Conservation (phyloP, 768 basidiomycete species). For the Mycena sanguinolenta region DNA sequence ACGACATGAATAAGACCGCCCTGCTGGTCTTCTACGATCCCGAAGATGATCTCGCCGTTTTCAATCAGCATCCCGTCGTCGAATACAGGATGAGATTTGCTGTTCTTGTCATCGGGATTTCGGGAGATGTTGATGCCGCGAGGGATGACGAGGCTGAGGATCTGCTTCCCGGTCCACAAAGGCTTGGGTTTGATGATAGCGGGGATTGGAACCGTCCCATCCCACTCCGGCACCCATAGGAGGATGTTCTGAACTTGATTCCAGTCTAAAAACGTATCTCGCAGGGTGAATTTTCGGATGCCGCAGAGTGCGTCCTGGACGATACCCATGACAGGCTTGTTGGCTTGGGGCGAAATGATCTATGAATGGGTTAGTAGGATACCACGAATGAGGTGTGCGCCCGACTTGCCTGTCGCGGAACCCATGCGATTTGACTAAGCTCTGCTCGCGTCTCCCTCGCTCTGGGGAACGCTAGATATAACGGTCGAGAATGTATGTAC, state of each 20-base stretch:
- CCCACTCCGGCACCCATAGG: slow-evolving; percentile 98
- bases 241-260: slow-evolving; percentile 96
- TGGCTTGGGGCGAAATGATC: slow-evolving; percentile 99
- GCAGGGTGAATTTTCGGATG: slow-evolving; percentile 95
- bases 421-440: slow-evolving; percentile 97
- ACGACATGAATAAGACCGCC: slow-evolving; percentile 97
- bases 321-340: slow-evolving; percentile 99
- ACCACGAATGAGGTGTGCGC: not conserved
- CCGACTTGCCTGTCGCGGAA: slow-evolving; percentile 85
- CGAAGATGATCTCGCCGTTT: slow-evolving; percentile 95
- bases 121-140: too few species aligned
- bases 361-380: slow-evolving; percentile 46
- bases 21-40: slow-evolving; percentile 94
- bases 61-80: slow-evolving; percentile 98
- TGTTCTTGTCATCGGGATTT: slow-evolving; percentile 83
- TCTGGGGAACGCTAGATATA: slow-evolving; percentile 87
- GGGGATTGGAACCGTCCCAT: slow-evolving; percentile 91
- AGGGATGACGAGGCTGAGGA: slow-evolving; percentile 92
- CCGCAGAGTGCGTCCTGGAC: slow-evolving; percentile 99
- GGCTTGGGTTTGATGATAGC: slow-evolving; percentile 97
- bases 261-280: slow-evolving; percentile 97
- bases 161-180: slow-evolving; percentile 98
- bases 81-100: slow-evolving; percentile 75
- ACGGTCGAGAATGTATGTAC: slow-evolving; percentile 20
- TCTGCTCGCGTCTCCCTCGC: slow-evolving; percentile 98